These are phyloP conservation scores for Endothia cerciana DNA, from an alignment of 2,329 filamentous ascomycete species.

Conservation along the genomic window DNA sequence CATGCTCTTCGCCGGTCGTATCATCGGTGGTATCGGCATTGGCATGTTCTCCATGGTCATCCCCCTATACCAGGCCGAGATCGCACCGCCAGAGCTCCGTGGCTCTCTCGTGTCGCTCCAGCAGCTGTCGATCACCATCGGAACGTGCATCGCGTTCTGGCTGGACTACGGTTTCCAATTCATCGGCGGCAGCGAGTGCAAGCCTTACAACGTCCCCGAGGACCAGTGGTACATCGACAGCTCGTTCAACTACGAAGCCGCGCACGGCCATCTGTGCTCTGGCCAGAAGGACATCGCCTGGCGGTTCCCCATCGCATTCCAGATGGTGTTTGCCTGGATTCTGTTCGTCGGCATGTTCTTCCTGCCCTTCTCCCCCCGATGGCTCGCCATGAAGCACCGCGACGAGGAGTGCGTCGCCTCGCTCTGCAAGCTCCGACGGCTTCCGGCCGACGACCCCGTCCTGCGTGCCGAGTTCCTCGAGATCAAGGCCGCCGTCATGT, in stretches of 20 bases:
- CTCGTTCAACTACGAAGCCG: conserved; percentile 29
- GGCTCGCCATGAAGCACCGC: conserved; percentile 34
- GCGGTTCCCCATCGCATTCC: conserved; percentile 31
- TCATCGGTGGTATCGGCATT: conserved; percentile 52
- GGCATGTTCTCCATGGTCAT: conserved; percentile 51
- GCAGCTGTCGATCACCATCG: conserved; percentile 31
- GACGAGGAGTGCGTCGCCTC: conserved; percentile 34
- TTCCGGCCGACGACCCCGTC: conserved; percentile 31
- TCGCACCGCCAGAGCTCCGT: conserved; percentile 30
- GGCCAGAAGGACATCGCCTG: conserved; percentile 31
- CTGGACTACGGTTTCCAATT: conserved; percentile 33
- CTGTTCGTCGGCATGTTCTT: conserved; percentile 29
- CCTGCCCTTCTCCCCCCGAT: conserved; percentile 33
- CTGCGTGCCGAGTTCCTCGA: conserved; percentile 37
- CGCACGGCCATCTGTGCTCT: conserved; percentile 32
- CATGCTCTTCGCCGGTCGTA: conserved; percentile 47
- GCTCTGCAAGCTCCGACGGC: conserved; percentile 33
- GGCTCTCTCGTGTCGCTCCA: conserved; percentile 28
- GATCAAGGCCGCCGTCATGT: conserved; percentile 35
- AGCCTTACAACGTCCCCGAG: conserved; percentile 31
- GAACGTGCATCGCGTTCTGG: conserved; percentile 29
- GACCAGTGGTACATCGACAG: conserved; percentile 26
- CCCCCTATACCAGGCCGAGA: conserved; percentile 40
- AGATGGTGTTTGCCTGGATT: conserved; percentile 30
- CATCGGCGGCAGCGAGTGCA: conserved; percentile 33